Evolutionary conservation across 768 basidiomycete genomes (phyloP), one percentile per base, ranked within the genome.

Genomic region (Lyophyllum atratum): DNA sequence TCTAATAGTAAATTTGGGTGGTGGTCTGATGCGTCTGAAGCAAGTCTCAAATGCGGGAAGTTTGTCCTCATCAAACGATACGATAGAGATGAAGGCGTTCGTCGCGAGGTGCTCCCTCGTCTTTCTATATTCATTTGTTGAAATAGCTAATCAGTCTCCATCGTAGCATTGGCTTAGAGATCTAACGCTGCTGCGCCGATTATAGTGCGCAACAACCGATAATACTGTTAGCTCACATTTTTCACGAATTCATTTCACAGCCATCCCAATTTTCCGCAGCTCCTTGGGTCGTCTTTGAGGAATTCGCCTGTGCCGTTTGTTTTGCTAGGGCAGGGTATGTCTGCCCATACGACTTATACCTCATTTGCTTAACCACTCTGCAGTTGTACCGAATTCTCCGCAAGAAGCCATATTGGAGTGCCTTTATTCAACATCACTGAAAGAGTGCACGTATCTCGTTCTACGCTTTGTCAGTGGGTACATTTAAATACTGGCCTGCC

Each of bases 201-300:
- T 63, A 21, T 63, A 56, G 61, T 59, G 61, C 34, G n/a, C 5
- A 9, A 26, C 44, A 10, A 39, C 15, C 7, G 4, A 11, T 21
- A 24, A 24, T 14, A 14, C 29, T 6, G 4, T 45, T 39, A 6
- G 19, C 24, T 33, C 29, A 3, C 24, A 21, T 24, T 25, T 15
- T 21, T 48, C 10, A 49, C n/a, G n/a, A n/a, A n/a, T 15, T 3
- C 17, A 21, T 21, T 22, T 22, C 14, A 12, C n/a, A 62, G 61
- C 37, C 61, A 62, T 43, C 61, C 61, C 22, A 56, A 52, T 25
- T 40, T 62, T 39, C 61, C 61, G 15, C 54, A 60, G 55, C n/a
- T 60, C 5, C 22, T 63, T 6, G 55, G 49, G 14, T 46, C 28
- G 12, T 58, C 61, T 31, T 17, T 52, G 49, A 55, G 28, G 21